Evolutionary conservation across 2,329 filamentous ascomycete species (phyloP).

Genomic region (Dactylella cylindrospora): DNA sequence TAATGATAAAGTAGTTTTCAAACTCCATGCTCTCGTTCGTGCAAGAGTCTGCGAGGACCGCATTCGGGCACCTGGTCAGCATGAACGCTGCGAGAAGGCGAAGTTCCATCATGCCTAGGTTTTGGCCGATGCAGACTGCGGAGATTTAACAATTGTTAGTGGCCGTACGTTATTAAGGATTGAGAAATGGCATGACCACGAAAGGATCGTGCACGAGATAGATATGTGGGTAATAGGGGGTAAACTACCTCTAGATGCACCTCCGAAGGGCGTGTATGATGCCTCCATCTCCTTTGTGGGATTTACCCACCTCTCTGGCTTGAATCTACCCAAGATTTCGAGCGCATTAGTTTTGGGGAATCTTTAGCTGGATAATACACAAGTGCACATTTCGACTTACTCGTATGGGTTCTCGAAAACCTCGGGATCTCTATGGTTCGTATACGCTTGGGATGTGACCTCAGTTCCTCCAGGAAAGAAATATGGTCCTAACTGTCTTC

Average conservation of each 20-base stretch:
- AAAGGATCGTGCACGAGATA: no score
- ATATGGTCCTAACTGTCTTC: constrained; percentile 14
- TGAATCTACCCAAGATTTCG: constrained; percentile 2
- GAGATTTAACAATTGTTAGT: no score
- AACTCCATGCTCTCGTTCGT: constrained; percentile 27
- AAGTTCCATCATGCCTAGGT: constrained; percentile 25
- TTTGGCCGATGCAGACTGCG: constrained; percentile 18
- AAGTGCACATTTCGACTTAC: no score
- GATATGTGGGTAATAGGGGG: neutral
- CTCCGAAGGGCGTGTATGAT: constrained; percentile 1
- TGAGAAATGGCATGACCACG: no score
- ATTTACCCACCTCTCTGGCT: constrained; percentile 25
- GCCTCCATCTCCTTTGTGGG: constrained; percentile 17
- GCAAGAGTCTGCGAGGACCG: constrained; percentile 12
- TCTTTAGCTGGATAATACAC: no score
- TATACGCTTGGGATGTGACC: constrained; percentile 16
- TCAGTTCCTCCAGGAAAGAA: constrained; percentile 13
- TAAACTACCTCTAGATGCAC: constrained; percentile 8
- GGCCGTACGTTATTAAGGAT: no score
- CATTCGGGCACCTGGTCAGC: neutral
- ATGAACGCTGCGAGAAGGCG: constrained; percentile 9
- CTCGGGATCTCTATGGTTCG: constrained; percentile 15
- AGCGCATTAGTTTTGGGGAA: neutral
- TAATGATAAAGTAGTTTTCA: neutral
- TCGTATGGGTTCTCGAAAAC: constrained; percentile 12